Conservation (phyloP, 108 stramenopile genomes). For the Cyclotella cryptica region DNA sequence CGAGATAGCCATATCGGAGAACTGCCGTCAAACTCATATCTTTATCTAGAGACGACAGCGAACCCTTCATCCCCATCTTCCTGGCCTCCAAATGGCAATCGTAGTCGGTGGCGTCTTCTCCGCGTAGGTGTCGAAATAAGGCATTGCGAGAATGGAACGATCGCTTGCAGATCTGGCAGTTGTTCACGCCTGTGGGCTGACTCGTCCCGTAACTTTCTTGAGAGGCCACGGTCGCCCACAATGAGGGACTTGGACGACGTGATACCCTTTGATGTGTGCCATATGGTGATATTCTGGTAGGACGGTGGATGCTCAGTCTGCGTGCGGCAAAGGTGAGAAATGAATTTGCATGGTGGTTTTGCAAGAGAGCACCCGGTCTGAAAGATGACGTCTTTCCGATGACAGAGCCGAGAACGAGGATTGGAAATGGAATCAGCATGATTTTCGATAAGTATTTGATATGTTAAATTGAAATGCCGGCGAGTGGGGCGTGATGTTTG, state of each 20-base stretch:
- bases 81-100: conserved; percentile 2
- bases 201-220: background rate
- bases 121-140: conserved; percentile 77
- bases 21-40: conserved; percentile 38
- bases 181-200: background rate
- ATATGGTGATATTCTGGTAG: background rate
- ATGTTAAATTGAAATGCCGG: background rate
- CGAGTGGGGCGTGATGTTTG: background rate
- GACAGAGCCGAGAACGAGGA: background rate
- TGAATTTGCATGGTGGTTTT: background rate
- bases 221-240: conserved; percentile 3
- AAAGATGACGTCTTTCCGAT: background rate
- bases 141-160: conserved; percentile 70
- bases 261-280: background rate
- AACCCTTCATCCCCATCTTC: background rate
- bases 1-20: conserved; percentile 47
- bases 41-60: background rate
- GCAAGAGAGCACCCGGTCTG: background rate
- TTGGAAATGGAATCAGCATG: background rate
- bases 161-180: conserved; percentile 54
- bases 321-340: background rate
- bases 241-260: too few species aligned
- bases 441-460: background rate
- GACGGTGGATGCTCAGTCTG: background rate
- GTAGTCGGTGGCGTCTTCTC: conserved; percentile 24